Percentiles rank a stretch among this genome's conserved stretches.
These are phyloP conservation scores for Fonsecaea pugnacius DNA, from an alignment of 2,329 filamentous ascomycete genomes.

Conservation along the genomic window DNA sequence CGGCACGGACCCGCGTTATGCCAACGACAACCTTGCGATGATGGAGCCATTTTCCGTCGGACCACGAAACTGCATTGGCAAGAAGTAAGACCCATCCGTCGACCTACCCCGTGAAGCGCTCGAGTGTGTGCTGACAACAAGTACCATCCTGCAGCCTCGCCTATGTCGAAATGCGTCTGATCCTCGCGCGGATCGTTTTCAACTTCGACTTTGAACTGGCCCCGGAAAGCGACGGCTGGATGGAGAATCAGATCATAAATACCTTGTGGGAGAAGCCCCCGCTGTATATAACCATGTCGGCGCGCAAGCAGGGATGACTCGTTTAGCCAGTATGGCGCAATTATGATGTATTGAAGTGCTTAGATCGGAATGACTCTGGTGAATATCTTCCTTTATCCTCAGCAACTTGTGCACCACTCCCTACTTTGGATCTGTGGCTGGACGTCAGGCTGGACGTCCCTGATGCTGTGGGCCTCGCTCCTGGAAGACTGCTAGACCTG, in stretches of 20 bases:
- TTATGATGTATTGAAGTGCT: no score
- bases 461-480: no score
- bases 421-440: no score
- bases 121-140: not conserved
- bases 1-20: not conserved
- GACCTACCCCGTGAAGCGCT: not conserved
- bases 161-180: conserved; percentile 36
- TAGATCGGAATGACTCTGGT: no score
- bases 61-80: conserved; percentile 40
- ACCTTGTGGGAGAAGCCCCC: not conserved
- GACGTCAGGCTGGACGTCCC: no score
- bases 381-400: no score
- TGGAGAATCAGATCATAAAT: not conserved
- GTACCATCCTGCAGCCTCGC: conserved; percentile 12
- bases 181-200: conserved; percentile 36
- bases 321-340: no score
- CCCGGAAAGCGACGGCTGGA: conserved; percentile 31
- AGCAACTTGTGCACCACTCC: no score
- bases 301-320: no score
- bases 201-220: conserved; percentile 37
- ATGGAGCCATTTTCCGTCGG: conserved; percentile 36
- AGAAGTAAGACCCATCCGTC: conserved; percentile 34
- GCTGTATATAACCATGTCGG: not conserved
- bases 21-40: conserved; percentile 27
- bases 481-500: no score